Evolutionary conservation across 352 stramenopile genomes (phyloP).

Genomic region (Phytophthora megakarya): DNA sequence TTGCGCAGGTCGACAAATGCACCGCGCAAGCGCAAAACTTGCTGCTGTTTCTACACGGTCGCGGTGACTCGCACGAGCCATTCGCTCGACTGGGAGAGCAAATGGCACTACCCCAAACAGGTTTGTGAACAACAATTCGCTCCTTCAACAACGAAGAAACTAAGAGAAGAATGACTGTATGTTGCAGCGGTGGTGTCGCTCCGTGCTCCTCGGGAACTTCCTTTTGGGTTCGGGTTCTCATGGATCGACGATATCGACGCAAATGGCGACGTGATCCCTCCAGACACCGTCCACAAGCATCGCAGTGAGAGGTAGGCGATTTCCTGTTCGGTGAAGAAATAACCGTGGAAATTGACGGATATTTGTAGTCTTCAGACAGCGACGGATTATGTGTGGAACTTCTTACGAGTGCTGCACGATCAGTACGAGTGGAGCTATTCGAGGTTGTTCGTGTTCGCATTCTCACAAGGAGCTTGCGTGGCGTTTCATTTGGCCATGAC

Average conservation of each 20-base stretch:
- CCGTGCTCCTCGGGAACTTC: slow-evolving; percentile 56
- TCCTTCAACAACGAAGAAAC: not conserved
- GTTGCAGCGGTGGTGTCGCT: slow-evolving; percentile 48
- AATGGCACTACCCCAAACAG: slow-evolving; percentile 72
- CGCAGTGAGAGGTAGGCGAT: slow-evolving; percentile 34
- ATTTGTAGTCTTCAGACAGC: slow-evolving; percentile 42
- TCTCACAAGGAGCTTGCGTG: slow-evolving; percentile 69
- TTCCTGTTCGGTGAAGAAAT: not conserved
- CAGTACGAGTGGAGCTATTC: slow-evolving; percentile 55
- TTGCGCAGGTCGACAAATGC: slow-evolving; percentile 26
- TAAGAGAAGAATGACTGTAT: slow-evolving; percentile 1
- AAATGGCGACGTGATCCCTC: slow-evolving; percentile 52
- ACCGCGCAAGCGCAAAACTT: slow-evolving; percentile 52
- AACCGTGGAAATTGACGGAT: not conserved
- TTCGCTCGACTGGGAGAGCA: slow-evolving; percentile 55
- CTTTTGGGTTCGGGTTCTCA: slow-evolving; percentile 57
- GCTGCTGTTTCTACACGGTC: slow-evolving; percentile 65
- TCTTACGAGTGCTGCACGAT: slow-evolving; percentile 53
- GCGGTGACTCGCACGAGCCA: slow-evolving; percentile 55
- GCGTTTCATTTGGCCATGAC: slow-evolving; percentile 63
- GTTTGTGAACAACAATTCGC: slow-evolving; percentile 26
- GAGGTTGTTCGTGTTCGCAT: slow-evolving; percentile 66
- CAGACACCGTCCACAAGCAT: slow-evolving; percentile 33
- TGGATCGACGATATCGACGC: slow-evolving; percentile 66
- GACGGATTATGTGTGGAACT: slow-evolving; percentile 46